Conservation (phyloP, 2,329 filamentous ascomycete genomes). For the Xylaria sp. region DNA sequence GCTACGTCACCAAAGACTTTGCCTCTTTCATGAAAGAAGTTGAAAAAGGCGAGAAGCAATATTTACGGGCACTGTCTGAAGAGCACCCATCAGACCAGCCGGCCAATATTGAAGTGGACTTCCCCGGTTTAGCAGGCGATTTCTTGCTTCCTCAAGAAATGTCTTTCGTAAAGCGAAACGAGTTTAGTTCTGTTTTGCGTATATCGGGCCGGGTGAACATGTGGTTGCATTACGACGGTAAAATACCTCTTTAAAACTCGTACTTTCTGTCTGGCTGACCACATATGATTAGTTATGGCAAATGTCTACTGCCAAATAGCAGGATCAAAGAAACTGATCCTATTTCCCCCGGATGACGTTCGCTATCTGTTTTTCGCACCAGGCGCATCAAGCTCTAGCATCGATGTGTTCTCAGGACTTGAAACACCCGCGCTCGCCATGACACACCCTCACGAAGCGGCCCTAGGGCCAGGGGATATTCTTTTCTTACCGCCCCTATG, state of each 20-base stretch:
- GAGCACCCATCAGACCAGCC: slow-evolving; percentile 71
- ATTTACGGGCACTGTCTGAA: slow-evolving; percentile 78
- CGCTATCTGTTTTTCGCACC: slow-evolving; percentile 71
- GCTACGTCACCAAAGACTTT: slow-evolving; percentile 72
- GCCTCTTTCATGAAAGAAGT: slow-evolving; percentile 68
- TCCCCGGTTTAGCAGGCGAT: slow-evolving; percentile 70
- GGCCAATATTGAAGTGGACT: slow-evolving; percentile 73
- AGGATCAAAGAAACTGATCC: slow-evolving; percentile 73
- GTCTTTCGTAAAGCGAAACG: slow-evolving; percentile 60
- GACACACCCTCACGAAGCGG: slow-evolving; percentile 70
- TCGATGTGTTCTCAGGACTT: slow-evolving; percentile 69
- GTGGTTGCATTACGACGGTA: slow-evolving; percentile 88
- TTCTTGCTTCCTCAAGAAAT: slow-evolving; percentile 72
- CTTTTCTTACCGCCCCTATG: slow-evolving; percentile 83
- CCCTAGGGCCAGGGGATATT: slow-evolving; percentile 73
- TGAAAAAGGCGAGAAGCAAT: slow-evolving; percentile 65
- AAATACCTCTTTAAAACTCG: slow-evolving; percentile 34
- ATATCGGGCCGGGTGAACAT: slow-evolving; percentile 82
- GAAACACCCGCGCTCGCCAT: slow-evolving; percentile 46
- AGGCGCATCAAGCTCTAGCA: slow-evolving; percentile 78
- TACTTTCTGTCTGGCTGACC: neutral
- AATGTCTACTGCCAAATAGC: slow-evolving; percentile 83
- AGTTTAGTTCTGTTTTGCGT: slow-evolving; percentile 79
- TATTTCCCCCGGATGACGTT: slow-evolving; percentile 82
- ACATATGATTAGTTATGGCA: slow-evolving; percentile 68